phyloP scores from a whole-genome alignment of 1,139 yeast species.

The Geotrichum macrosporum region DNA sequence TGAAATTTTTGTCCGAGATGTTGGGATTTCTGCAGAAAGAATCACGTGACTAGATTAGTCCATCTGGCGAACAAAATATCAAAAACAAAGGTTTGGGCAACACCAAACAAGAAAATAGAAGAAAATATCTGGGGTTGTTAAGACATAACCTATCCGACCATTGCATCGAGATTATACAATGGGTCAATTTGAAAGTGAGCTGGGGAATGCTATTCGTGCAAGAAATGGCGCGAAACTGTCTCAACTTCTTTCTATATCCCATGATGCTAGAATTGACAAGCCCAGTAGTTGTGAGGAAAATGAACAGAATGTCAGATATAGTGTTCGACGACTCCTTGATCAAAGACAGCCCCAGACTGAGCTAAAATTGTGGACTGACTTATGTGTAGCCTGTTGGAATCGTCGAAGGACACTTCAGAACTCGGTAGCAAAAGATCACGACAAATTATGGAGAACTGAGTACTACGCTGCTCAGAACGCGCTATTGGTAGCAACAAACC shows the following conservation, averaged over 20 bases:
- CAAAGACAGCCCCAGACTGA: background rate
- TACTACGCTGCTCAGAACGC: constrained; percentile 29
- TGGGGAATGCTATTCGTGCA: background rate
- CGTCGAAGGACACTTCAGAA: too few species aligned
- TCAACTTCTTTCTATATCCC: background rate
- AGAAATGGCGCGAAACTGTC: background rate
- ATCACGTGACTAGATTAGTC: too few species aligned
- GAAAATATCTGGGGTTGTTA: too few species aligned
- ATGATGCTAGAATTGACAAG: background rate
- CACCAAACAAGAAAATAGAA: too few species aligned
- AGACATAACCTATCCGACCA: too few species aligned
- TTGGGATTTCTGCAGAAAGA: too few species aligned
- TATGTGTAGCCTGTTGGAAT: background rate
- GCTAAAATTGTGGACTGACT: background rate
- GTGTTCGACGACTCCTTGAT: background rate
- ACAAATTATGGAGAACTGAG: background rate
- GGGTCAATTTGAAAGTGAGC: background rate
- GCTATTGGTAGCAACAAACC: constrained; percentile 36
- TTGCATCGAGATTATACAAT: too few species aligned
- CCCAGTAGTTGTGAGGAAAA: background rate
- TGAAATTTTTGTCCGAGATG: too few species aligned
- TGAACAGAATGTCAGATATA: background rate
- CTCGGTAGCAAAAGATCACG: too few species aligned
- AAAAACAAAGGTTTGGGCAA: too few species aligned
- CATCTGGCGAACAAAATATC: too few species aligned